Evolutionary conservation across 2,329 filamentous ascomycete genomes (phyloP).

Genomic region (Clonostachys rosea): DNA sequence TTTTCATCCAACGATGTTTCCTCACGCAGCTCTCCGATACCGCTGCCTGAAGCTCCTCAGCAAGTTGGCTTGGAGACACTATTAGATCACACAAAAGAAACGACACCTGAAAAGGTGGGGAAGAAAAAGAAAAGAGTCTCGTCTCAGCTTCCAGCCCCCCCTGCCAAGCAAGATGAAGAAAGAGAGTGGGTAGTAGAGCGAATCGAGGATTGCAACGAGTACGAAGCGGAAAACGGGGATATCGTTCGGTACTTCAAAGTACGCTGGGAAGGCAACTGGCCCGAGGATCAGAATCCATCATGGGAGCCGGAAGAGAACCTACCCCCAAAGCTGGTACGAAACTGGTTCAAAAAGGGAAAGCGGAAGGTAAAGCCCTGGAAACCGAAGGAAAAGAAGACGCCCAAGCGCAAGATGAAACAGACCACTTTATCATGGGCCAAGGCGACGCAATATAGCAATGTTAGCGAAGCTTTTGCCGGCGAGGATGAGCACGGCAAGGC

Average conservation of each 20-base stretch:
- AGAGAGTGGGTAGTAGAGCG: conserved; percentile 36
- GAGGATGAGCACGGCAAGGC: conserved; percentile 1
- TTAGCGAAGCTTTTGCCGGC: conserved; percentile 20
- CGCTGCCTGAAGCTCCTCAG: too few species aligned
- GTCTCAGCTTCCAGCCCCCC: neutral
- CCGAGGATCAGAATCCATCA: conserved; percentile 47
- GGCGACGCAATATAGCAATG: conserved; percentile 15
- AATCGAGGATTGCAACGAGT: conserved; percentile 33
- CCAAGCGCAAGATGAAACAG: conserved; percentile 10
- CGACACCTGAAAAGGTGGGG: too few species aligned
- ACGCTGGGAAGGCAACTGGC: conserved; percentile 54
- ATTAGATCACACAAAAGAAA: too few species aligned
- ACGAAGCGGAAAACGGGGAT: conserved; percentile 24
- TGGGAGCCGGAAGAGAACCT: conserved; percentile 55
- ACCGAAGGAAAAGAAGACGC: neutral
- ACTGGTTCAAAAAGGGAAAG: conserved; percentile 24
- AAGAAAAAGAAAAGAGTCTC: too few species aligned
- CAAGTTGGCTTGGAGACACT: too few species aligned
- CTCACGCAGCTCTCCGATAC: too few species aligned
- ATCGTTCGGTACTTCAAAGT: conserved; percentile 42
- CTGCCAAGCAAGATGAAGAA: conserved; percentile 10
- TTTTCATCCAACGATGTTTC: too few species aligned
- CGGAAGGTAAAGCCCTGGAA: neutral
- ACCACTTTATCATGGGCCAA: conserved; percentile 12
- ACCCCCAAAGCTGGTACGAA: conserved; percentile 27